A percentile compares a stretch with the other conserved stretches of the same genome.
Conservation (phyloP, 2,329 filamentous ascomycete genomes). For the Exophiala xenobiotica region DNA sequence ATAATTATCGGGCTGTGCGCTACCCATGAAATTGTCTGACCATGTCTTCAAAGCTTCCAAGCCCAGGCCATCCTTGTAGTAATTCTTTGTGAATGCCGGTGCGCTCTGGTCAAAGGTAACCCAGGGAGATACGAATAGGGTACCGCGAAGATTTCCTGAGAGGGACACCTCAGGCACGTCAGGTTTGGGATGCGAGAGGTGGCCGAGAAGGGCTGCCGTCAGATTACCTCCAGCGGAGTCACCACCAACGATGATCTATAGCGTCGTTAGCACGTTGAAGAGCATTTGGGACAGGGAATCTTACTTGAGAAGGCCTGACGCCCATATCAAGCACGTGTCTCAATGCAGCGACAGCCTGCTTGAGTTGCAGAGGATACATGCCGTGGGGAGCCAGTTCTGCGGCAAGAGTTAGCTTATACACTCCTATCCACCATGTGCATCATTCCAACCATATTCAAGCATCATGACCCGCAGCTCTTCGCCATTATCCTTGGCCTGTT, state of each 20-base stretch:
- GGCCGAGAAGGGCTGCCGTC: slow-evolving; percentile 23
- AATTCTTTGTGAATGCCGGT: slow-evolving; percentile 11
- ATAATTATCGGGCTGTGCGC: slow-evolving; percentile 17
- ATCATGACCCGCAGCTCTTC: slow-evolving; percentile 11
- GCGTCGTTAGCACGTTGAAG: background rate
- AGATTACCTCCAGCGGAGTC: slow-evolving; percentile 47
- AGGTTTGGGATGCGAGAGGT: slow-evolving; percentile 53
- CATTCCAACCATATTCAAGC: slow-evolving; percentile 15
- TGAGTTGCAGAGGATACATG: slow-evolving; percentile 45
- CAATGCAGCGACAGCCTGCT: slow-evolving; percentile 41
- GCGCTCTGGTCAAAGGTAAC: slow-evolving; percentile 45
- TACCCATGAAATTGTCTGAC: slow-evolving; percentile 19
- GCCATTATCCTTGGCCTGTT: slow-evolving; percentile 11
- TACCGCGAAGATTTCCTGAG: slow-evolving; percentile 42
- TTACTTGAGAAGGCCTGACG: slow-evolving; percentile 15
- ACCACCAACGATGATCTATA: slow-evolving; percentile 42
- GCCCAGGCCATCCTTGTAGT: slow-evolving; percentile 15
- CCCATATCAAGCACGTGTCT: slow-evolving; percentile 37
- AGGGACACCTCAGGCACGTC: slow-evolving; percentile 37
- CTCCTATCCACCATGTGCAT: background rate
- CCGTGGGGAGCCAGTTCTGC: slow-evolving; percentile 48
- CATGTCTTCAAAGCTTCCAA: slow-evolving; percentile 6
- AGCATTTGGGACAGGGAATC: slow-evolving; percentile 27
- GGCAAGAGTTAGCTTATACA: slow-evolving; percentile 5
- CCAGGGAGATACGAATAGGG: slow-evolving; percentile 60